A percentile compares a stretch with the other conserved stretches of the same genome.
These are phyloP conservation scores for Poteriospumella lacustris DNA, from an alignment of 108 stramenopile species.

Conservation along the genomic window DNA sequence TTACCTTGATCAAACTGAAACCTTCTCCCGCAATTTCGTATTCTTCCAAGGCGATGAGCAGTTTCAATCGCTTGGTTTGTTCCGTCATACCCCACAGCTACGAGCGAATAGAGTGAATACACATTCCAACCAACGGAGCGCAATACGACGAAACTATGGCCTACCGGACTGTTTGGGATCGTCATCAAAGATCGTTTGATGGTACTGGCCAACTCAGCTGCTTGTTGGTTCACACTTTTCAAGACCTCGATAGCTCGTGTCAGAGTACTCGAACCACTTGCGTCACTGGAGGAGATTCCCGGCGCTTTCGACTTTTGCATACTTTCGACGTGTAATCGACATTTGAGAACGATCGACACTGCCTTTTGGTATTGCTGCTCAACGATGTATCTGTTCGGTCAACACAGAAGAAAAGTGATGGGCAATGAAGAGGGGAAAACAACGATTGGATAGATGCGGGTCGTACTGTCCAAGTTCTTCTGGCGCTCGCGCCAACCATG, in stretches of 20 bases:
- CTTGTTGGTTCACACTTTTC: neutral
- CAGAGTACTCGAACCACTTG: too few species aligned
- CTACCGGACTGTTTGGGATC: neutral
- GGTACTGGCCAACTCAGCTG: neutral
- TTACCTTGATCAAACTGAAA: neutral
- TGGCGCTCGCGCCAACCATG: neutral
- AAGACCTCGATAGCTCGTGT: neutral
- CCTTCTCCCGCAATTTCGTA: conserved; percentile 11
- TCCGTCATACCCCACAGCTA: conserved; percentile 23
- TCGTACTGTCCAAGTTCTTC: neutral
- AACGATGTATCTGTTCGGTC: conserved; percentile 1
- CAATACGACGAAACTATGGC: neutral
- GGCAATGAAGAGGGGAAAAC: too few species aligned
- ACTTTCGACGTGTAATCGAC: neutral
- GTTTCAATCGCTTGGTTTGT: conserved; percentile 20
- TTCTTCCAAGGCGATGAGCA: conserved; percentile 1
- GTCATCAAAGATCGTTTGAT: neutral
- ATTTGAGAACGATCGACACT: conserved; percentile 15
- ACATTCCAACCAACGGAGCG: neutral
- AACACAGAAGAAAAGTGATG: neutral
- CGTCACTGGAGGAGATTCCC: too few species aligned
- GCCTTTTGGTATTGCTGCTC: conserved; percentile 26
- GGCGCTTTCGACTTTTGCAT: neutral
- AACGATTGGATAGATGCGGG: too few species aligned
- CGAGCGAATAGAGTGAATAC: neutral